Evolutionary conservation across 306 rosid species (phyloP), one percentile per base, ranked within the genome.

Genomic region (Lablab purpureus): DNA sequence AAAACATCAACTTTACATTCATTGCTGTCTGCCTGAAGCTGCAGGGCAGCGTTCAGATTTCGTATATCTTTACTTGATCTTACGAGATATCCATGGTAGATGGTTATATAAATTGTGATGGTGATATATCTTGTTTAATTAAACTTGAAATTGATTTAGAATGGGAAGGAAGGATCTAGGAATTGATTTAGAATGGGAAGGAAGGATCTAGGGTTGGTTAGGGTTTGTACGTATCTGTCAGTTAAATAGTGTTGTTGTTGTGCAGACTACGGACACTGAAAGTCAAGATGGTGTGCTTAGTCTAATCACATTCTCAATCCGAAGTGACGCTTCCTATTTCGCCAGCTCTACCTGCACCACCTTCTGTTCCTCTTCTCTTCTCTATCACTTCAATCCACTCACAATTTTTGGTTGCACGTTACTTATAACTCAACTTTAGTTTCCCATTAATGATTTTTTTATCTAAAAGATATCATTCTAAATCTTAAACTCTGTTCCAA

Each of bases 321-420:
- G 84, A 84, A 80, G 54, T 41, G 84, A 80, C 79, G 19, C 18
- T 14, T 60, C 84, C 79, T 84, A 43, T 43, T 41, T 41, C 18
- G 3, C 43, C 22, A 12, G n/a, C 65, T 40, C 45, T 10, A 50
- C 56, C 56, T 50, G 43, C 12, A 37, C 3, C 8, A 0, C 19
- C 18, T 13, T 47, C 2, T 47, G 7, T 13, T 15, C 4, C 4
- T 28, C 52, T 5, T 9, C 19, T 28, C 51, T 66, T 66, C 49
- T n/a, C 27, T 10, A 5, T 37, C 30, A 37, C 15, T 27, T 60
- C 67, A 15, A 15, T 62, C 11, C 28, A 59, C 2, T 59, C 10
- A 58, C 37, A 1, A 55, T 11, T 10, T 56, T 23, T 56, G 7
- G n/a, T n/a, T 4, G 23, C 17, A 25, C 10, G 1, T 59, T 10